Conservation (phyloP, 1,284 basidiomycete species). For the Chondrostereum purpureum region DNA sequence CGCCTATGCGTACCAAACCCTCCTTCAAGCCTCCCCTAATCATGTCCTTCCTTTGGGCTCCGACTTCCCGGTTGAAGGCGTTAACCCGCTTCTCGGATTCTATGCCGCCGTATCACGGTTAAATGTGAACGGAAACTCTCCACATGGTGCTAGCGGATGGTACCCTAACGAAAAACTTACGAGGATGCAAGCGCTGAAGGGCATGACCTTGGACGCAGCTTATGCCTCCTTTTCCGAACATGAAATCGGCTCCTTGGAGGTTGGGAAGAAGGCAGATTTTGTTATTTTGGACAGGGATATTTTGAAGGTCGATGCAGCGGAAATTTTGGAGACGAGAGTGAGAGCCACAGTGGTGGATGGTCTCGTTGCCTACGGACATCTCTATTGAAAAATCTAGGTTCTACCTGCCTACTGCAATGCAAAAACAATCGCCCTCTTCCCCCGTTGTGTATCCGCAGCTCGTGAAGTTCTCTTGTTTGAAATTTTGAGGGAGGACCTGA, state of each 20-base stretch:
- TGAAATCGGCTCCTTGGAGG: conserved; percentile 57
- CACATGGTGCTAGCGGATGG: conserved; percentile 61
- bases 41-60: conserved; percentile 11
- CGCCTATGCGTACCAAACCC: conserved; percentile 83
- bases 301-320: conserved; percentile 52
- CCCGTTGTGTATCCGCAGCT: too few relatives aligned
- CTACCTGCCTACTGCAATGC: too few relatives aligned
- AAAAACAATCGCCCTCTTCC: too few relatives aligned
- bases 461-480: too few relatives aligned
- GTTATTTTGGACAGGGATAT: conserved; percentile 78
- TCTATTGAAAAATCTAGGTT: too few relatives aligned
- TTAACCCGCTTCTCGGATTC: conserved; percentile 78
- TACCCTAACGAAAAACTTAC: conserved; percentile 67
- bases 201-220: conserved; percentile 84
- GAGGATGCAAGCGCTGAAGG: conserved; percentile 69
- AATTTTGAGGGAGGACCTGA: too few relatives aligned
- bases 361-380: too few relatives aligned
- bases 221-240: conserved; percentile 81
- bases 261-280: conserved; percentile 82
- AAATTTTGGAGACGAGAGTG: conserved; percentile 39
- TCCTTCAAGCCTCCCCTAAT: conserved; percentile 36
- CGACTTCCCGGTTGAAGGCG: conserved; percentile 52
- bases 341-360: conserved; percentile 56
- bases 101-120: conserved; percentile 82
- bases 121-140: conserved; percentile 63